Evolutionary conservation across 805 yeast genomes (phyloP).

Genomic region (Ogataea ganodermae): DNA sequence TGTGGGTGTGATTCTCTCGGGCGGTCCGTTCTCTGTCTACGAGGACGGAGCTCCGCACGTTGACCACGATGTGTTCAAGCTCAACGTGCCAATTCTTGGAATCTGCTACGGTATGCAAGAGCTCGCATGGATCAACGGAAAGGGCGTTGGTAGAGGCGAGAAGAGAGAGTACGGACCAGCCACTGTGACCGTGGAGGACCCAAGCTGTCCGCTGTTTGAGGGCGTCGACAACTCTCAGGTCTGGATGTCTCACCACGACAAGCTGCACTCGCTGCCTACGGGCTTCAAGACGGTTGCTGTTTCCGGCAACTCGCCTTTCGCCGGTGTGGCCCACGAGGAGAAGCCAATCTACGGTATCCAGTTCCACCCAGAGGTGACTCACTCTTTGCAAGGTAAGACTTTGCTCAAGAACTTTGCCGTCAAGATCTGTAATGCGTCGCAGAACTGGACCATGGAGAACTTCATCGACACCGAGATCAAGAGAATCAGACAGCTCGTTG

Average conservation of each 20-base stretch:
- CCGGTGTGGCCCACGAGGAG: conserved; percentile 80
- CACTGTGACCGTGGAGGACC: conserved; percentile 78
- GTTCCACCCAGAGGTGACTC: conserved; percentile 99
- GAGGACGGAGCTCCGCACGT: conserved; percentile 97
- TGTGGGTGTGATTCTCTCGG: conserved; percentile 92
- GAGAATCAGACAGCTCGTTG: conserved; percentile 87
- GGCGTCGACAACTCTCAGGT: conserved; percentile 94
- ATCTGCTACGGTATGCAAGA: conserved; percentile 99
- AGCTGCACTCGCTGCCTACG: conserved; percentile 83
- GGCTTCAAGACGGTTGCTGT: conserved; percentile 90
- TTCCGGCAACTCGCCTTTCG: conserved; percentile 92
- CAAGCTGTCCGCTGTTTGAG: conserved; percentile 68
- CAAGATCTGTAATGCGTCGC: conserved; percentile 78
- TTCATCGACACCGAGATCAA: conserved; percentile 95
- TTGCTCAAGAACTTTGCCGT: conserved; percentile 92
- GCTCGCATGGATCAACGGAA: conserved; percentile 95
- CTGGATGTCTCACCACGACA: conserved; percentile 99
- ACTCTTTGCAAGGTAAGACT: conserved; percentile 86
- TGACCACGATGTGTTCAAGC: conserved; percentile 87
- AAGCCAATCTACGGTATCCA: conserved; percentile 90
- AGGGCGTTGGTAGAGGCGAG: conserved; percentile 92
- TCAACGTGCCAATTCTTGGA: conserved; percentile 92
- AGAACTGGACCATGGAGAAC: conserved; percentile 98
- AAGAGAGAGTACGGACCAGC: conserved; percentile 99
- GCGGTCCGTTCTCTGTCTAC: conserved; percentile 97